Evolutionary conservation across 2,329 filamentous ascomycete species (phyloP).

Genomic region (Clonostachys byssicola): DNA sequence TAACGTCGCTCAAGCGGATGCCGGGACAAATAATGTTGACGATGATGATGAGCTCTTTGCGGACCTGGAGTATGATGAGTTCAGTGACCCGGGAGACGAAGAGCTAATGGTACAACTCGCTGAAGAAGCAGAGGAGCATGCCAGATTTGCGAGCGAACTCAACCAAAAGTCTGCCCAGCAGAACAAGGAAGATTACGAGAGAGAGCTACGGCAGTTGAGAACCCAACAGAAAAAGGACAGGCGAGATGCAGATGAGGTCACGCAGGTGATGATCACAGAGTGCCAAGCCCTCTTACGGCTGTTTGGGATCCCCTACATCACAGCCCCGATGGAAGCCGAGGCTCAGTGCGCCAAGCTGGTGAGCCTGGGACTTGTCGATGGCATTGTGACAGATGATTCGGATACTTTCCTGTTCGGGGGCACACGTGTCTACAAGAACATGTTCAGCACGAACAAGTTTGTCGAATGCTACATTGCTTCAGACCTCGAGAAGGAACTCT

Average conservation of each 20-base stretch:
- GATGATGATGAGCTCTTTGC: constrained; percentile 37
- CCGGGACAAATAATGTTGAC: not conserved
- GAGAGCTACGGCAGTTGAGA: constrained; percentile 80
- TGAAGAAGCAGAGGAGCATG: constrained; percentile 88
- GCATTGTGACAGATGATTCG: constrained; percentile 95
- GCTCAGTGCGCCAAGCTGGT: constrained; percentile 95
- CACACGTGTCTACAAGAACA: constrained; percentile 96
- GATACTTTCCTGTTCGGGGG: constrained; percentile 97
- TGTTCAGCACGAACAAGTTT: constrained; percentile 98
- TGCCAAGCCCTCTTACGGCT: constrained; percentile 86
- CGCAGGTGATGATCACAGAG: constrained; percentile 91
- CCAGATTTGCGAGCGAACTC: constrained; percentile 82
- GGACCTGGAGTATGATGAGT: constrained; percentile 66
- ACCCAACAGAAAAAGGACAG: constrained; percentile 96
- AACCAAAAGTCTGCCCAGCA: constrained; percentile 70
- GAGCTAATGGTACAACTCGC: constrained; percentile 84
- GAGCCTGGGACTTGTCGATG: constrained; percentile 81
- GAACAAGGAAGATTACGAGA: constrained; percentile 77
- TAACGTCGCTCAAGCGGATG: not conserved
- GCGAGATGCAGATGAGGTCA: constrained; percentile 93
- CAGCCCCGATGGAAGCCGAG: constrained; percentile 97
- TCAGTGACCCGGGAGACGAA: constrained; percentile 88
- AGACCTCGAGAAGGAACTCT: constrained; percentile 87
- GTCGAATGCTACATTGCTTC: constrained; percentile 88
- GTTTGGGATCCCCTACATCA: constrained; percentile 94